phyloP scores from a whole-genome alignment of 2,329 filamentous ascomycete genomes.

The Ambrosiella beaveri region DNA sequence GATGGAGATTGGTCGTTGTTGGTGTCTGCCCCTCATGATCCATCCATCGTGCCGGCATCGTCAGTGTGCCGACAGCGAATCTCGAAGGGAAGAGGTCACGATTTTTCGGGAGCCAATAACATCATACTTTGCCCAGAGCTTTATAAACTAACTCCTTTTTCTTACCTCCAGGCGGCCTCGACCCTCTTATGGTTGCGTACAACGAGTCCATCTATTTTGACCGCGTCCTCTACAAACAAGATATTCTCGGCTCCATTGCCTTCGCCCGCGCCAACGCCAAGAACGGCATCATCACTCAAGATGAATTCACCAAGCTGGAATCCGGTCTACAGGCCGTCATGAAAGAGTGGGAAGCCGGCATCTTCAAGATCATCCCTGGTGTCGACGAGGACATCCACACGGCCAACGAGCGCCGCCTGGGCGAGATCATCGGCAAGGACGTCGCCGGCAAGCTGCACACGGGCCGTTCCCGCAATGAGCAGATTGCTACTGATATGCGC shows the following conservation, averaged over 20 bases:
- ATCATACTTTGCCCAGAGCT: slow-evolving; percentile 12
- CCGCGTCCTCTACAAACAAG: slow-evolving; percentile 58
- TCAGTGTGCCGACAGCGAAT: slow-evolving; percentile 9
- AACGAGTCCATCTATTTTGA: slow-evolving; percentile 72
- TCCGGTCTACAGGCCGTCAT: slow-evolving; percentile 43
- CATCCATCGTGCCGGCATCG: slow-evolving; percentile 1
- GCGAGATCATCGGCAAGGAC: slow-evolving; percentile 74
- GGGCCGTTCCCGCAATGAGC: slow-evolving; percentile 73
- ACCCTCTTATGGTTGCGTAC: slow-evolving; percentile 74
- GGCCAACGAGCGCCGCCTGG: slow-evolving; percentile 53
- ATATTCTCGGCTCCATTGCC: slow-evolving; percentile 64
- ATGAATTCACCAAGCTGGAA: slow-evolving; percentile 61
- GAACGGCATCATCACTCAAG: slow-evolving; percentile 51
- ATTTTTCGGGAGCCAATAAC: slow-evolving; percentile 2
- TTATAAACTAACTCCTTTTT: not conserved
- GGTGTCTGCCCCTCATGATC: not conserved
- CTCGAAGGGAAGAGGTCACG: not conserved
- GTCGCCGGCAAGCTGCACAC: slow-evolving; percentile 82
- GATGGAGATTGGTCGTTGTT: not conserved
- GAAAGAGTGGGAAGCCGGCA: slow-evolving; percentile 34
- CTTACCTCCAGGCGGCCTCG: slow-evolving; percentile 46
- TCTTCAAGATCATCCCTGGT: slow-evolving; percentile 33
- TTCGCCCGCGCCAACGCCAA: slow-evolving; percentile 68
- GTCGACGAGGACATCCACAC: slow-evolving; percentile 49
- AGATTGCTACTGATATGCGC: slow-evolving; percentile 79